Evolutionary conservation across 768 basidiomycete species (phyloP).

Genomic region (Suillus brevipes): DNA sequence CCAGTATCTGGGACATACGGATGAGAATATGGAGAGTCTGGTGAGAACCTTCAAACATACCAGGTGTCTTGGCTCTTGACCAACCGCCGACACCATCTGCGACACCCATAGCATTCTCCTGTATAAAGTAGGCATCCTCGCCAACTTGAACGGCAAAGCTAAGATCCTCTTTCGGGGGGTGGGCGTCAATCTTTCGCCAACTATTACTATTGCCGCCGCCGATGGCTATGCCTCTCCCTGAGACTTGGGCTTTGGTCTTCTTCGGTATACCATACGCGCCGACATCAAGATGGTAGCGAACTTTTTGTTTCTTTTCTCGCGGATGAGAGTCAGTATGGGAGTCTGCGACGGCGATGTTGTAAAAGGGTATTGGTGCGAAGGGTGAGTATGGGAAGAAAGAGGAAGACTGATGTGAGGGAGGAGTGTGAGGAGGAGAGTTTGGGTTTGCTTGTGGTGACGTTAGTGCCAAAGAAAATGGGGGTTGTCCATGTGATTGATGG

Average conservation of each 20-base stretch:
- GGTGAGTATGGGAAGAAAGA: constrained; percentile 38
- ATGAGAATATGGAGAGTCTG: background rate
- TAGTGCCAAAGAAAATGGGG: constrained; percentile 45
- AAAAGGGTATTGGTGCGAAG: constrained; percentile 33
- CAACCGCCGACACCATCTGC: constrained; percentile 97
- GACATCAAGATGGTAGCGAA: constrained; percentile 60
- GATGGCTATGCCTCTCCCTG: constrained; percentile 26
- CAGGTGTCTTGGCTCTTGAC: constrained; percentile 47
- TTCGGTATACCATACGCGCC: constrained; percentile 90
- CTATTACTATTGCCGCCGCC: constrained; percentile 16
- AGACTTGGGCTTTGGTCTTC: constrained; percentile 25
- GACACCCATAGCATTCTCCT: constrained; percentile 86
- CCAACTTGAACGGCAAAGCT: constrained; percentile 76
- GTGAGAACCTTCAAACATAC: constrained; percentile 25
- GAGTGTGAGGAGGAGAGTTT: constrained; percentile 27
- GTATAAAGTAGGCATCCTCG: constrained; percentile 88
- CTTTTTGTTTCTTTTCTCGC: constrained; percentile 32
- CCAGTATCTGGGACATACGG: constrained; percentile 16
- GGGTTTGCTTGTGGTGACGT: constrained; percentile 41
- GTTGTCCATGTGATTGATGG: constrained; percentile 33
- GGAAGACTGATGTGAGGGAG: constrained; percentile 32
- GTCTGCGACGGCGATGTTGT: constrained; percentile 26
- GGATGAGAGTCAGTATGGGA: constrained; percentile 28
- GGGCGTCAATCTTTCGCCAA: constrained; percentile 29
- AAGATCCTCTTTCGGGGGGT: constrained; percentile 34